Evolutionary conservation across 345 rosid genomes (phyloP).

Genomic region (Murraya paniculata): DNA sequence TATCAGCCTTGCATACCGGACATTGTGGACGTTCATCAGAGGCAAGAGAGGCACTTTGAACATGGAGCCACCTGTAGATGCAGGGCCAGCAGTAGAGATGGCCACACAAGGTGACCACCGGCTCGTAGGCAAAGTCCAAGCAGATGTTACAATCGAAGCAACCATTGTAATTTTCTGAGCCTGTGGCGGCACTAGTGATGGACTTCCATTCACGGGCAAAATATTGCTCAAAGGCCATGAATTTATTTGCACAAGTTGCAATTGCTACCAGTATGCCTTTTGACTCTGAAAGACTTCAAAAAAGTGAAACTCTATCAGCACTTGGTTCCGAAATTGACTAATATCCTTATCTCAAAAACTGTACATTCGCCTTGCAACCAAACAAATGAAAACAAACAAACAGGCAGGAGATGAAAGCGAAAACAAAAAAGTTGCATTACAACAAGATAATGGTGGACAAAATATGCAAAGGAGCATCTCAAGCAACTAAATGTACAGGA

Average conservation of each 20-base stretch:
- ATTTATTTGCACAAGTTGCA: conserved; percentile 5
- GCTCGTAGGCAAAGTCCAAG: conserved; percentile 71
- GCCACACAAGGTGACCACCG: conserved; percentile 91
- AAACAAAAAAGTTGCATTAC: background rate
- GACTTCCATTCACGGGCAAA: conserved; percentile 45
- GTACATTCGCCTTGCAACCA: background rate
- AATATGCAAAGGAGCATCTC: background rate
- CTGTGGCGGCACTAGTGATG: conserved; percentile 21
- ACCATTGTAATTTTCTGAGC: conserved; percentile 40
- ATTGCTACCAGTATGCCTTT: background rate
- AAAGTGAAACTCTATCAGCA: conserved; percentile 3
- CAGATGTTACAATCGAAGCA: conserved; percentile 93
- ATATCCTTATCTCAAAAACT: background rate
- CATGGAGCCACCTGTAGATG: conserved; percentile 85
- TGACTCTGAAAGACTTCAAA: conserved; percentile 15
- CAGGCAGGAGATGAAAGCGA: background rate
- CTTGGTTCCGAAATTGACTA: background rate
- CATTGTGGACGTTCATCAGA: conserved; percentile 67
- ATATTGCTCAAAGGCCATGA: conserved; percentile 50
- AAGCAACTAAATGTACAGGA: background rate
- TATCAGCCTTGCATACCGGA: conserved; percentile 87
- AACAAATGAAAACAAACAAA: background rate
- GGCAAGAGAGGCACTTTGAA: conserved; percentile 60
- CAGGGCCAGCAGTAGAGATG: conserved; percentile 99
- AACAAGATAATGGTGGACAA: background rate